These are phyloP conservation scores for Magnaporthales sp. DNA, from an alignment of 2,329 filamentous ascomycete genomes.

Conservation along the genomic window DNA sequence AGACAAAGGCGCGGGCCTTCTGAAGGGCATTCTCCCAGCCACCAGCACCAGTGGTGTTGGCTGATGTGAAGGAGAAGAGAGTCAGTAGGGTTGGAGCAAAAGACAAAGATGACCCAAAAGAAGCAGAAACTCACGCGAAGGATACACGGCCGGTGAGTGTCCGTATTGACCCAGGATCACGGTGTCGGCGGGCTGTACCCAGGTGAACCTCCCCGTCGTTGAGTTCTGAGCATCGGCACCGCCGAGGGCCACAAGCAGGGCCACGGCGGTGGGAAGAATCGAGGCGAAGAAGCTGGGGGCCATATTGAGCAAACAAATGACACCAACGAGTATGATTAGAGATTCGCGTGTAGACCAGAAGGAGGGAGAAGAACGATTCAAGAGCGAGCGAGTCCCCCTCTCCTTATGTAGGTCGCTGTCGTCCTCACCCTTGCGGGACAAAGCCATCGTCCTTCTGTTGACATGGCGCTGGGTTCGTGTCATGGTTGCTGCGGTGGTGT, in stretches of 20 bases:
- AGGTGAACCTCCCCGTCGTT: conserved; percentile 19
- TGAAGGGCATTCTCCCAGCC: conserved; percentile 26
- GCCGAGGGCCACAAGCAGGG: conserved; percentile 5
- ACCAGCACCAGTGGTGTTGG: conserved; percentile 24
- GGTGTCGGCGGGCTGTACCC: conserved; percentile 31
- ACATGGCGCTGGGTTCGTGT: background rate
- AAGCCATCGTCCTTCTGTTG: background rate
- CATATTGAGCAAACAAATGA: conserved; percentile 4
- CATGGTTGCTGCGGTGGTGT: background rate
- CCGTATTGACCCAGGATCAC: conserved; percentile 21
- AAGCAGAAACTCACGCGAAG: conserved; percentile 28
- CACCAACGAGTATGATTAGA: background rate
- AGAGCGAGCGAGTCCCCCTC: background rate
- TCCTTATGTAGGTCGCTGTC: background rate
- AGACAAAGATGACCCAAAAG: background rate
- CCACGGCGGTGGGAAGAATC: conserved; percentile 3
- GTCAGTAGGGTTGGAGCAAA: background rate
- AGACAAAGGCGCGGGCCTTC: conserved; percentile 43
- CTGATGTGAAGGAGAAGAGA: conserved; percentile 12
- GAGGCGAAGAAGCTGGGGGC: conserved; percentile 5
- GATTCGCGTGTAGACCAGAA: background rate
- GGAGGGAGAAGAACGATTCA: background rate
- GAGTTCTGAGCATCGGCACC: conserved; percentile 6
- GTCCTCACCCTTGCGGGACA: background rate
- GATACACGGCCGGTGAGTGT: conserved; percentile 25